Base-by-base conservation (phyloP, 2,329 filamentous ascomycete species). In the Aspergillus glaucus region DNA sequence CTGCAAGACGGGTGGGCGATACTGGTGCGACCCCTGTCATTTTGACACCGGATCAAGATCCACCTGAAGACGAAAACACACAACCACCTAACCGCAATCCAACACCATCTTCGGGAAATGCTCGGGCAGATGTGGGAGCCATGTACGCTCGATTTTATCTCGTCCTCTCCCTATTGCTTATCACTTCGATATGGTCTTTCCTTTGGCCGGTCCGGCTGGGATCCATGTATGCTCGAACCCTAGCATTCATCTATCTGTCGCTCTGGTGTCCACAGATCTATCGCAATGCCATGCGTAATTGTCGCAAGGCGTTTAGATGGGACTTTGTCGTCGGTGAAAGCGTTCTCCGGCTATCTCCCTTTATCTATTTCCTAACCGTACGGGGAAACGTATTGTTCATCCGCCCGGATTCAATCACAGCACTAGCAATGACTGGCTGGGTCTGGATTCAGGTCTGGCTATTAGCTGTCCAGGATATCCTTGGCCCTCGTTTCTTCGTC, bases 181-280 rank as follows among this genome's bases (percentile, higher is more conserved):
- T 85, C 57, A 63, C 83, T 37, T 81, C 79, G 5, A 70, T 83
- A 5, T 80, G 81, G 65, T 78, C 80, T 19, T 74, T 76, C 26
- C 74, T 79, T 1, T 80, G 80, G 68, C 80, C 81, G 1, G 66
- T 72, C 3, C 68, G 71, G 1, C 62, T 79, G 2, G 76, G 78
- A 21, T 73, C 73, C 2, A 63, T 76, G 39, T 85, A 82, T 65
- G 76, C 76, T 53, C 77, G 91, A 63, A 55, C 77, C 2, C 72
- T 95, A 19, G 78, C 81, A 2, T 82, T 92, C 59, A 56, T 79
- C 46, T 96, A 96, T 64, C 80, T 96, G 41, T 95, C 91, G 17
- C 85, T 96, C 63, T 97, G 92, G 92, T 65, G 84, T 1, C 92
- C 93, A 0, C 93, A 98, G 66, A 95, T 97, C 57, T 81, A 87